phyloP scores from a whole-genome alignment of 495 filamentous ascomycete species.

The Staphylotrichum tortipilum region DNA sequence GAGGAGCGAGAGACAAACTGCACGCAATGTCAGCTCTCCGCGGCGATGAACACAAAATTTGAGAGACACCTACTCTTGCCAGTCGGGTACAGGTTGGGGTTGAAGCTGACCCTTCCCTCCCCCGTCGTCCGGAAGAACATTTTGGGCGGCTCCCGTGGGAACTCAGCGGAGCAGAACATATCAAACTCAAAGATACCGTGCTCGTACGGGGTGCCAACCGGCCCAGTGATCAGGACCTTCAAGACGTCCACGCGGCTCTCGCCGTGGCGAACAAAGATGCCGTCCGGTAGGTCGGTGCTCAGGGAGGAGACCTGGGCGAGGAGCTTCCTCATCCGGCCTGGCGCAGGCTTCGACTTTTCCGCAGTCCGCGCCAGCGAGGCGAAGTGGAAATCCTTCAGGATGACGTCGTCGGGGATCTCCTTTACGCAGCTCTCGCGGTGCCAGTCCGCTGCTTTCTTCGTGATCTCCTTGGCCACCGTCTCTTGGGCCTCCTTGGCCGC shows the following conservation, averaged over 20 bases:
- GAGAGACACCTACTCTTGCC: slow-evolving; percentile 40
- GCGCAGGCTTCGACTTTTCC: neutral
- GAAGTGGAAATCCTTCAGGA: slow-evolving; percentile 21
- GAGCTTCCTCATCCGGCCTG: slow-evolving; percentile 42
- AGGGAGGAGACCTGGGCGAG: slow-evolving; percentile 45
- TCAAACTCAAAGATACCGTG: slow-evolving; percentile 57
- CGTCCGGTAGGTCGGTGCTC: slow-evolving; percentile 44
- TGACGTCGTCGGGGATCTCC: slow-evolving; percentile 30
- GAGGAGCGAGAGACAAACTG: slow-evolving; percentile 51
- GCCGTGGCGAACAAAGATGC: slow-evolving; percentile 51
- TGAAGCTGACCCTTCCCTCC: slow-evolving; percentile 38
- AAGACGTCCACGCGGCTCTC: slow-evolving; percentile 46
- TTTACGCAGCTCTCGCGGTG: slow-evolving; percentile 30
- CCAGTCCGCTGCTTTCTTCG: slow-evolving; percentile 16
- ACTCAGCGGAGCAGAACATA: slow-evolving; percentile 38
- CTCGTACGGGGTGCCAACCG: slow-evolving; percentile 51
- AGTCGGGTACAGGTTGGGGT: slow-evolving; percentile 51
- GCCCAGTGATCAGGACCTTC: slow-evolving; percentile 51
- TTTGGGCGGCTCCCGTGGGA: slow-evolving; percentile 42
- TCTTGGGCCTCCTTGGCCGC: neutral
- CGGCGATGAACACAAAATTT: neutral
- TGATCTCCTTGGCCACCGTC: neutral
- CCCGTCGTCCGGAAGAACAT: slow-evolving; percentile 46
- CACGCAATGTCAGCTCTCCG: neutral
- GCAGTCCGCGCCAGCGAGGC: slow-evolving; percentile 7